Percentiles rank a stretch among this genome's conserved stretches.
phyloP scores from a whole-genome alignment of 768 basidiomycete species.

The Russula emetica region DNA sequence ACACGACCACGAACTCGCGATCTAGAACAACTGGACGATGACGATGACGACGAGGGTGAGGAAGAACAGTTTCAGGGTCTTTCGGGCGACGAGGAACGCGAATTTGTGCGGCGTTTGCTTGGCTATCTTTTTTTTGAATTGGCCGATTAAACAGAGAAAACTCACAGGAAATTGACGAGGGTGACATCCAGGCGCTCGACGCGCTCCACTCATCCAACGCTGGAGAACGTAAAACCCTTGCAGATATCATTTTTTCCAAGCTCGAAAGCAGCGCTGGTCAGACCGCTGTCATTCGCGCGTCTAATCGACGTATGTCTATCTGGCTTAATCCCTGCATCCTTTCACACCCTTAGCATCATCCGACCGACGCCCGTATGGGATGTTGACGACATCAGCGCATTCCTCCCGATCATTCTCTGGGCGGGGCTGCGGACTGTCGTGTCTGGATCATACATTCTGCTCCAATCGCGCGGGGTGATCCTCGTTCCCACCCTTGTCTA shows the following conservation, averaged over 20 bases:
- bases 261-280: conserved; percentile 59
- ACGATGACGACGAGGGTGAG: conserved; percentile 57
- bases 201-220: conserved; percentile 70
- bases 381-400: background rate
- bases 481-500: too few relatives aligned
- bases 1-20: conserved; percentile 30
- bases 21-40: conserved; percentile 41
- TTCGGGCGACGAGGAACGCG: conserved; percentile 42
- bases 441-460: too few relatives aligned
- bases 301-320: conserved; percentile 45
- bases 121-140: background rate
- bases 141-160: background rate
- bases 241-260: conserved; percentile 96
- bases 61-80: conserved; percentile 46
- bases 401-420: too few relatives aligned
- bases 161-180: conserved; percentile 80
- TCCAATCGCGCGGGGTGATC: too few relatives aligned
- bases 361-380: background rate
- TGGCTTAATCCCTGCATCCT: background rate
- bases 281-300: conserved; percentile 54
- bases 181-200: conserved; percentile 83
- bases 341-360: background rate
- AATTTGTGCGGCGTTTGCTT: conserved; percentile 42
- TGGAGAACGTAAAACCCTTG: conserved; percentile 77
- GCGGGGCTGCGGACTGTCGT: too few relatives aligned